Evolutionary conservation across 108 stramenopile species (phyloP).

Genomic region (Pseudonitzschia delicatissima): DNA sequence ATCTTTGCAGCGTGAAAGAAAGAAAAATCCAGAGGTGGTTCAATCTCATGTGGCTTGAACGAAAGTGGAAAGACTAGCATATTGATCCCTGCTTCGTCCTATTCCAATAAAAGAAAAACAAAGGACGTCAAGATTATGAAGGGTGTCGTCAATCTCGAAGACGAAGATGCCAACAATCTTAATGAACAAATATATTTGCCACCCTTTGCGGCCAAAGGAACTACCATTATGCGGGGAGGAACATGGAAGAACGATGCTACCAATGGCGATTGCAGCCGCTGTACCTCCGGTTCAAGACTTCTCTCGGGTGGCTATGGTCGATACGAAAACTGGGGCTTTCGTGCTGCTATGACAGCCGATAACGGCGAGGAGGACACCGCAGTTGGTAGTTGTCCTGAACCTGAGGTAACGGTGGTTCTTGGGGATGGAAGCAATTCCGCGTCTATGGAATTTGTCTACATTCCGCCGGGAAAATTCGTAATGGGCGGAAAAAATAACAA

Average conservation of each 20-base stretch:
- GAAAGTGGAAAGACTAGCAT: neutral
- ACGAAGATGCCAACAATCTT: neutral
- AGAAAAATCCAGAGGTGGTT: neutral
- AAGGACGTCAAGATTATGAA: conserved; percentile 21
- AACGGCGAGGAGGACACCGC: neutral
- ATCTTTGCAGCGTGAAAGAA: neutral
- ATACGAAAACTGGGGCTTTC: conserved; percentile 15
- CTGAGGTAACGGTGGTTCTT: neutral
- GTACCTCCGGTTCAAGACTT: neutral
- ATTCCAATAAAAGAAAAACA: neutral
- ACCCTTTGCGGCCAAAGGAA: neutral
- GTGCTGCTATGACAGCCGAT: neutral
- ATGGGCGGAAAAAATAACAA: conserved; percentile 6
- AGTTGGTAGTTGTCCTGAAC: neutral
- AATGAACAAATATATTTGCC: conserved; percentile 18
- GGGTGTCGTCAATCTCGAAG: neutral
- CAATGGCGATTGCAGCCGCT: neutral
- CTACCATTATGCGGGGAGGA: conserved; percentile 5
- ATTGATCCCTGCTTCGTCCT: conserved; percentile 1
- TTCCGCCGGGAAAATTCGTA: conserved; percentile 8
- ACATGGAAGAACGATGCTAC: conserved; percentile 2
- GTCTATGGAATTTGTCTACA: conserved; percentile 12
- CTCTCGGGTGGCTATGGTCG: conserved; percentile 2
- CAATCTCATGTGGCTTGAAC: neutral
- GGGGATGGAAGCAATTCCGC: neutral